Evolutionary conservation across 495 filamentous ascomycete genomes (phyloP).

Genomic region (Penicillium chermesinum): DNA sequence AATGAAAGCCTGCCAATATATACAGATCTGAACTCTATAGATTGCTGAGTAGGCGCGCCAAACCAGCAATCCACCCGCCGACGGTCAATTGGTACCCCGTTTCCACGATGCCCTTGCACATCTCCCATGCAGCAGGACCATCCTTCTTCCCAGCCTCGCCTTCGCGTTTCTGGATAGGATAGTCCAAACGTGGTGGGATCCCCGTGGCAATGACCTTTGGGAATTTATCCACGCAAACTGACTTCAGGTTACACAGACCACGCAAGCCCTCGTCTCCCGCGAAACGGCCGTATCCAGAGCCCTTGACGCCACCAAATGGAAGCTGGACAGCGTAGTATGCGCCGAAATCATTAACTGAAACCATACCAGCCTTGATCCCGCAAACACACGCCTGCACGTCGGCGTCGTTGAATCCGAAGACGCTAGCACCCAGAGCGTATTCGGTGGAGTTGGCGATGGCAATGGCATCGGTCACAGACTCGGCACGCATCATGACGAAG

Average conservation of each 20-base stretch:
- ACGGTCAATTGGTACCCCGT: constrained; percentile 55
- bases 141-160: constrained; percentile 38
- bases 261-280: constrained; percentile 86
- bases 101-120: constrained; percentile 59
- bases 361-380: constrained; percentile 79
- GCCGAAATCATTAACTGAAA: constrained; percentile 91
- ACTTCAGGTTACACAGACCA: constrained; percentile 78
- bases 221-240: constrained; percentile 73
- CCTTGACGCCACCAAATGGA: constrained; percentile 84
- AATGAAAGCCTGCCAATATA: too few species aligned
- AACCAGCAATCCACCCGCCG: constrained; percentile 42
- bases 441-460: constrained; percentile 67
- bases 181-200: constrained; percentile 74
- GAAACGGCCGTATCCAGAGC: constrained; percentile 90
- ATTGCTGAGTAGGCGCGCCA: constrained; percentile 45
- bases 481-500: constrained; percentile 73
- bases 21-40: constrained; percentile 29
- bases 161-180: constrained; percentile 58
- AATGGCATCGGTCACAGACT: constrained; percentile 56
- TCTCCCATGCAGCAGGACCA: constrained; percentile 52
- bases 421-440: constrained; percentile 75
- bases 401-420: constrained; percentile 59
- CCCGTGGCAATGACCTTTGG: constrained; percentile 54
- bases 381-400: constrained; percentile 55
- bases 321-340: constrained; percentile 87